Conservation (phyloP, 2,329 filamentous ascomycete genomes). For the Claviceps monticola region DNA sequence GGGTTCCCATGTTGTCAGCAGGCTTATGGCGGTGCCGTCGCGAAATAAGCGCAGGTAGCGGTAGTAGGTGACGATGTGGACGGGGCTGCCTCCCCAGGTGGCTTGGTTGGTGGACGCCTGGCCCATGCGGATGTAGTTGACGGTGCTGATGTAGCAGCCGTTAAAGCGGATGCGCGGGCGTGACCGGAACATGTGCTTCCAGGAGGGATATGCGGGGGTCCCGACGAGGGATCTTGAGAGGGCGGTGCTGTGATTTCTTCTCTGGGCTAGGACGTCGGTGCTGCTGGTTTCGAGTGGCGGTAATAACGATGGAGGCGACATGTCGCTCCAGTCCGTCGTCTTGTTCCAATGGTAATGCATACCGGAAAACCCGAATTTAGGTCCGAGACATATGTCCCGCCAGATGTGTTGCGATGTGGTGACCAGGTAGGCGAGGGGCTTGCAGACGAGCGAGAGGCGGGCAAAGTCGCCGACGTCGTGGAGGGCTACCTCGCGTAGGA, state of each 20-base stretch:
- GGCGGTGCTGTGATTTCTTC: constrained; percentile 18
- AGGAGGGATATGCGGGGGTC: constrained; percentile 32
- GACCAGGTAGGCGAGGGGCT: constrained; percentile 72
- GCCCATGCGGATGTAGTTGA: constrained; percentile 84
- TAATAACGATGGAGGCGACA: constrained; percentile 3
- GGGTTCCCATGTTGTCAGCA: constrained; percentile 72
- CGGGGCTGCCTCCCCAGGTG: constrained; percentile 60
- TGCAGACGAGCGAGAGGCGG: constrained; percentile 70
- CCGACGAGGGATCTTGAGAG: constrained; percentile 28
- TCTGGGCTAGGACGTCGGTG: constrained; percentile 9
- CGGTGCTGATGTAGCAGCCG: constrained; percentile 90
- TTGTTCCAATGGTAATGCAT: constrained; percentile 74
- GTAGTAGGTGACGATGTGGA: constrained; percentile 96
- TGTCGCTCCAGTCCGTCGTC: constrained; percentile 40
- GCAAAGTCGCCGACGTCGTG: constrained; percentile 64
- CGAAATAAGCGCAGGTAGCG: constrained; percentile 92
- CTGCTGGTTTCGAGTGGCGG: neutral
- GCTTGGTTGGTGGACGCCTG: constrained; percentile 55
- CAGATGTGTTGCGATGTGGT: constrained; percentile 76
- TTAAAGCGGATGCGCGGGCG: constrained; percentile 86
- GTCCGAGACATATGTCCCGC: constrained; percentile 58
- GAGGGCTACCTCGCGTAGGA: constrained; percentile 59
- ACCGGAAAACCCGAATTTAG: constrained; percentile 61
- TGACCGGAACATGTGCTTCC: constrained; percentile 60
- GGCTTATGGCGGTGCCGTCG: constrained; percentile 68